A percentile compares a stretch with the other conserved stretches of the same genome.
Evolutionary conservation across 768 basidiomycete species (phyloP).

Genomic region (Royoungia palumana): DNA sequence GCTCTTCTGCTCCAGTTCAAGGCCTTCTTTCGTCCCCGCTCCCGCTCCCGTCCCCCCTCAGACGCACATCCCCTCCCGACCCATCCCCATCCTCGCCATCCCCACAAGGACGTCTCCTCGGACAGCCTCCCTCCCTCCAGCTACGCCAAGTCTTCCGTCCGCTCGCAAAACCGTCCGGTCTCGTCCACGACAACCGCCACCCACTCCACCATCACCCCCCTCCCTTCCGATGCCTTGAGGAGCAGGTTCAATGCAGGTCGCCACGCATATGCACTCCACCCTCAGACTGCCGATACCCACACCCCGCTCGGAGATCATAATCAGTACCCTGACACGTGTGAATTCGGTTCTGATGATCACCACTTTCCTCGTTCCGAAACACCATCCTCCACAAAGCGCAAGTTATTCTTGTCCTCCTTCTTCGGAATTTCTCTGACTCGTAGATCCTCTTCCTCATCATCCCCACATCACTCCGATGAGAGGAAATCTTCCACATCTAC

Average conservation of each 20-base stretch:
- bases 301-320: conserved; percentile 11
- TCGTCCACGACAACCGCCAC: conserved; percentile 64
- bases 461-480: conserved; percentile 13
- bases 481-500: conserved; percentile 27
- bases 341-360: conserved; percentile 21
- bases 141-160: conserved; percentile 40
- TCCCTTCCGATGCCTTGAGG: conserved; percentile 41
- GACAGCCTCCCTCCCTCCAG: conserved; percentile 17
- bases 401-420: conserved; percentile 19
- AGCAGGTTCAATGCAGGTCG: conserved; percentile 16
- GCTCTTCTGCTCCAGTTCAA: conserved; percentile 44
- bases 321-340: conserved; percentile 4
- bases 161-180: conserved; percentile 56
- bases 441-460: conserved; percentile 20
- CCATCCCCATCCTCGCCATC: conserved; percentile 13
- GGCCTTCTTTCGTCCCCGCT: conserved; percentile 49
- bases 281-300: conserved; percentile 13
- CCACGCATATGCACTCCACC: conserved; percentile 16
- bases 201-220: conserved; percentile 57
- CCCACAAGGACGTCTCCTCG: conserved; percentile 2
- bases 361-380: conserved; percentile 25
- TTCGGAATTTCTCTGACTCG: conserved; percentile 31
- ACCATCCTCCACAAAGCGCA: conserved; percentile 26
- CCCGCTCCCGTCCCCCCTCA: conserved; percentile 48
- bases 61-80: background rate